These are phyloP conservation scores for Rosa chinensis DNA, from an alignment of 306 rosid species.

Conservation along the genomic window DNA sequence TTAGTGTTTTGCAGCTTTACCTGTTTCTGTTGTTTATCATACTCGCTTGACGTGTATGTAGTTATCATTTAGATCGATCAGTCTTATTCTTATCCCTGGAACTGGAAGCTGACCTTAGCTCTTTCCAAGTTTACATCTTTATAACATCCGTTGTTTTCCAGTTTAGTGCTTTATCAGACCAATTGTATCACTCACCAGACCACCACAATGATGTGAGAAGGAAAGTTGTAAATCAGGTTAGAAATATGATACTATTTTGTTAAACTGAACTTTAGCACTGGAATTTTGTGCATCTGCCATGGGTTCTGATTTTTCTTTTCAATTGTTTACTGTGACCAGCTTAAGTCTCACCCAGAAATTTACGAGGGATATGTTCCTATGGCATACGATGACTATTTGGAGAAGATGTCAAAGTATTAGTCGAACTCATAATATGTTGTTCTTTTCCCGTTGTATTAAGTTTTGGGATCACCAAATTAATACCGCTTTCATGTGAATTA, in stretches of 20 bases:
- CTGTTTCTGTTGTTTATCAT: constrained; percentile 13
- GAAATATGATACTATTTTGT: constrained; percentile 18
- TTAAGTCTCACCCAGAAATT: constrained; percentile 68
- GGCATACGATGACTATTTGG: constrained; percentile 68
- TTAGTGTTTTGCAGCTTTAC: constrained; percentile 27
- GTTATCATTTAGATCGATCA: constrained; percentile 12
- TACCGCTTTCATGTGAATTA: constrained; percentile 26
- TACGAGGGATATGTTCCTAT: constrained; percentile 94
- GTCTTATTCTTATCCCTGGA: constrained; percentile 1
- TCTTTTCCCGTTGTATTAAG: not conserved
- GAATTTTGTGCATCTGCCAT: constrained; percentile 14
- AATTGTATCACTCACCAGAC: constrained; percentile 59
- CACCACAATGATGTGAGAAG: constrained; percentile 62
- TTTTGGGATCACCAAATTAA: constrained; percentile 5
- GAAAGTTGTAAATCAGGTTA: constrained; percentile 70
- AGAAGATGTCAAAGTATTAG: constrained; percentile 66
- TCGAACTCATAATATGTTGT: constrained; percentile 10
- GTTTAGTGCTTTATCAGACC: constrained; percentile 90
- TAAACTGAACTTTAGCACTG: constrained; percentile 17
- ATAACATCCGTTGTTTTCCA: constrained; percentile 34
- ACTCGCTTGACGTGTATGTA: constrained; percentile 2
- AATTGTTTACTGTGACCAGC: constrained; percentile 43
- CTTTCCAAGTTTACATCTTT: not conserved
- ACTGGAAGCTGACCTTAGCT: constrained; percentile 2
- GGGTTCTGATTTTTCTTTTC: constrained; percentile 33